These are phyloP conservation scores for Waltergamsia citrina DNA, from an alignment of 2,329 filamentous ascomycete genomes.

Conservation along the genomic window DNA sequence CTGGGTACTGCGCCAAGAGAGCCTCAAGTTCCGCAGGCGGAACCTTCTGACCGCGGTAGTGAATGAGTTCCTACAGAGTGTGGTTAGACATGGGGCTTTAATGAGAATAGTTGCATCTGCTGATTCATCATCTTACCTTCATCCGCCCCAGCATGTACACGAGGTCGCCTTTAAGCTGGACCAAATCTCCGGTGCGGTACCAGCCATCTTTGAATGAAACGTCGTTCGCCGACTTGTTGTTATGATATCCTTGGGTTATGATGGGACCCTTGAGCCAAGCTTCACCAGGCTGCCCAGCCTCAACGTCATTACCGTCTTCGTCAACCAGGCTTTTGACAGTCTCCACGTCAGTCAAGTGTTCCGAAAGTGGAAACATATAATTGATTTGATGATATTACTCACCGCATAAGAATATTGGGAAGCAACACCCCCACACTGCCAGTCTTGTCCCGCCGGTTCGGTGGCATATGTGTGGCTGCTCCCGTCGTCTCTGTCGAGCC, in stretches of 20 bases:
- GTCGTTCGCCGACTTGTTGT: constrained; percentile 55
- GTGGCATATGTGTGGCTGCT: constrained; percentile 33
- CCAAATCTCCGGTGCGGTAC: constrained; percentile 72
- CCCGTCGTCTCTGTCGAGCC: constrained; percentile 47
- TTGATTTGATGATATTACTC: constrained; percentile 2
- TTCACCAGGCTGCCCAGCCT: constrained; percentile 40
- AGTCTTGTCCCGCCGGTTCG: constrained; percentile 27
- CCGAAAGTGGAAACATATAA: neutral
- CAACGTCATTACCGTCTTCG: constrained; percentile 26
- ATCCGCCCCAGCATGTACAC: constrained; percentile 75
- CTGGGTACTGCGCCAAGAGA: constrained; percentile 26
- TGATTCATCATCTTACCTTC: constrained; percentile 42
- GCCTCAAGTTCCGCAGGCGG: constrained; percentile 54
- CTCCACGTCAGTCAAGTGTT: neutral
- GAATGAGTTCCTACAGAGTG: constrained; percentile 41
- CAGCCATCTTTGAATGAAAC: constrained; percentile 50
- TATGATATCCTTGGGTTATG: constrained; percentile 63
- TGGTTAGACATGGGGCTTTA: constrained; percentile 19
- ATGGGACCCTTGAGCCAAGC: constrained; percentile 63
- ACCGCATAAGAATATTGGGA: constrained; percentile 17
- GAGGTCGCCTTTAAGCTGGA: constrained; percentile 20
- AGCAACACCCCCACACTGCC: constrained; percentile 30
- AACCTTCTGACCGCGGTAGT: constrained; percentile 53
- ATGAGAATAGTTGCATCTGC: no score
- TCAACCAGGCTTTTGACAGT: constrained; percentile 21